A percentile compares a stretch with the other conserved stretches of the same genome.
Conservation (phyloP, 352 stramenopile species). For the Globisporangium ultimum region DNA sequence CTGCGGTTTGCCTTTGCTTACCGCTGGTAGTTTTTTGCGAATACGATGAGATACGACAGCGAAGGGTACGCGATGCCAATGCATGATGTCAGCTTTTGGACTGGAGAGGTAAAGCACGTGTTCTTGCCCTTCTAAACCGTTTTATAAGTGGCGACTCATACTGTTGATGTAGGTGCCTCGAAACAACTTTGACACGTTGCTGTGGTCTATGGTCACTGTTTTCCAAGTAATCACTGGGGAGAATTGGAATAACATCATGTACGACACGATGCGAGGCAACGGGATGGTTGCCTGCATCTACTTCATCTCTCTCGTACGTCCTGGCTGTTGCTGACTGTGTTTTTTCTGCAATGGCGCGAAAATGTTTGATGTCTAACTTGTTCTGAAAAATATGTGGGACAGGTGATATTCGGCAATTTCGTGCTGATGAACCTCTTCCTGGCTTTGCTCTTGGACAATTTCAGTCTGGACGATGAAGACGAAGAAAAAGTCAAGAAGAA, state of each 20-base stretch:
- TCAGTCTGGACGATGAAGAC: conserved; percentile 71
- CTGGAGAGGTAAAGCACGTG: conserved; percentile 35
- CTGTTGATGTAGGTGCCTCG: conserved; percentile 38
- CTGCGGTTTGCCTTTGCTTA: neutral
- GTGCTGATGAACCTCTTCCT: conserved; percentile 95
- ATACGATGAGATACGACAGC: conserved; percentile 91
- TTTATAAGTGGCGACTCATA: too few relatives aligned
- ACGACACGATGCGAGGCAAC: conserved; percentile 87
- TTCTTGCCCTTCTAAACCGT: neutral
- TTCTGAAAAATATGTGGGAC: too few relatives aligned
- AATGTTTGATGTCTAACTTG: too few relatives aligned
- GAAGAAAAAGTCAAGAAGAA: conserved; percentile 34
- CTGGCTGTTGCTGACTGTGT: neutral
- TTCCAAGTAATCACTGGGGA: conserved; percentile 94
- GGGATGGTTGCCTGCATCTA: conserved; percentile 67
- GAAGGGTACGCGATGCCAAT: conserved; percentile 57
- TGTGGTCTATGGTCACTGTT: conserved; percentile 79
- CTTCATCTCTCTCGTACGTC: conserved; percentile 78
- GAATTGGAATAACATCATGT: conserved; percentile 95
- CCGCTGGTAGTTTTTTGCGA: conserved; percentile 89
- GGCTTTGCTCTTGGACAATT: conserved; percentile 90
- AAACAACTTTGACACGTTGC: conserved; percentile 89
- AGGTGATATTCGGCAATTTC: conserved; percentile 89
- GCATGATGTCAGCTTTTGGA: conserved; percentile 53
- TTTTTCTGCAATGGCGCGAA: neutral